phyloP scores from a whole-genome alignment of 2,329 filamentous ascomycete genomes.

The Cladosporium sp. region DNA sequence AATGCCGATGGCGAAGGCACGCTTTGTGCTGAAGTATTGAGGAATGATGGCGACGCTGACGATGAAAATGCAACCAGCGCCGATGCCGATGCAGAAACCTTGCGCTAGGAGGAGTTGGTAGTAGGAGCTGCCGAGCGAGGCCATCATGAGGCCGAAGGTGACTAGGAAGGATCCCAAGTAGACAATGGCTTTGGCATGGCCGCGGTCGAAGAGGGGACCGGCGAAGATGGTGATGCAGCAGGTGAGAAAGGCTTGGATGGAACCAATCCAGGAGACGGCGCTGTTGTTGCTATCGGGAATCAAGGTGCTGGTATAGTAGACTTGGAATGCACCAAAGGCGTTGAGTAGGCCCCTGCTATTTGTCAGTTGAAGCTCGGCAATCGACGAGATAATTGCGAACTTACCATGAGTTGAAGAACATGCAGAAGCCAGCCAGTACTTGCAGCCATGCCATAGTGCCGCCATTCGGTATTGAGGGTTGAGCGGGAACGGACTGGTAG shows the following conservation, averaged over 20 bases:
- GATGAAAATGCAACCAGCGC: constrained; percentile 38
- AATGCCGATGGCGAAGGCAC: constrained; percentile 38
- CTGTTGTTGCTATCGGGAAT: constrained; percentile 10
- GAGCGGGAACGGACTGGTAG: constrained; percentile 19
- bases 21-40: constrained; percentile 40
- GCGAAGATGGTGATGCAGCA: constrained; percentile 45
- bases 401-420: constrained; percentile 44
- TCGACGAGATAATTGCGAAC: neutral
- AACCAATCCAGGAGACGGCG: constrained; percentile 47
- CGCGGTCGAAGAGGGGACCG: constrained; percentile 48
- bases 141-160: constrained; percentile 44
- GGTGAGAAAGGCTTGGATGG: constrained; percentile 45
- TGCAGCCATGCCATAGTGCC: constrained; percentile 43
- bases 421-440: constrained; percentile 39
- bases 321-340: constrained; percentile 16
- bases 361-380: constrained; percentile 30
- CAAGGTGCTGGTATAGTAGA: constrained; percentile 15
- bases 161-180: constrained; percentile 39
- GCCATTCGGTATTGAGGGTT: constrained; percentile 34
- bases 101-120: constrained; percentile 44
- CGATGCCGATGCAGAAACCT: constrained; percentile 41
- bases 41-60: constrained; percentile 38
- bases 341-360: constrained; percentile 24
- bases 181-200: constrained; percentile 42
- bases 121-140: constrained; percentile 38